Conservation (phyloP, 169 alveolate genomes). For the Plasmodium fragile region DNA sequence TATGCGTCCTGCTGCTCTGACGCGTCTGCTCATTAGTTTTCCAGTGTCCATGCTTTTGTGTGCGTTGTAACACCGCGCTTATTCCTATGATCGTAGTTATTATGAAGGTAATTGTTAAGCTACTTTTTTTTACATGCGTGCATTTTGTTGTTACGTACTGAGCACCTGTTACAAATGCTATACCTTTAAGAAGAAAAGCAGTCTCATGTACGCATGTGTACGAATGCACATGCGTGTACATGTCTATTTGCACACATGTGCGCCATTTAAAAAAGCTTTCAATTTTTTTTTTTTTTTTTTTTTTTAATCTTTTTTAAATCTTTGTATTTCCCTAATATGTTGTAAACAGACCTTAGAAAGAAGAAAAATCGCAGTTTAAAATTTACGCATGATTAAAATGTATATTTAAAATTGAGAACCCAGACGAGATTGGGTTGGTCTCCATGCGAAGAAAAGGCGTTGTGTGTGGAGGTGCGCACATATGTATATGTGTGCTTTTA, state of each 20-base stretch:
- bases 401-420: background rate
- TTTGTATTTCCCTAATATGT: background rate
- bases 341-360: background rate
- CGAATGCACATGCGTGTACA: background rate
- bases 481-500: background rate
- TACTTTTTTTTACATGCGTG: background rate
- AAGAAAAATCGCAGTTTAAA: background rate
- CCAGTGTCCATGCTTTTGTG: background rate
- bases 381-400: background rate
- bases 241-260: background rate
- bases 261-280: background rate
- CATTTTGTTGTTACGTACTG: background rate
- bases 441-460: background rate
- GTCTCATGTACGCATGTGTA: background rate
- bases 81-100: background rate
- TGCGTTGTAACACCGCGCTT: background rate
- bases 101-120: background rate
- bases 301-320: background rate
- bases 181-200: background rate
- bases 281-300: constrained; percentile 1
- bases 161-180: background rate
- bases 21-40: background rate
- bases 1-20: background rate
- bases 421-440: background rate
- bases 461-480: background rate